Percentiles rank a stretch among this genome's conserved stretches.
Conservation (phyloP, 495 filamentous ascomycete species). For the Podospora tetraspora region DNA sequence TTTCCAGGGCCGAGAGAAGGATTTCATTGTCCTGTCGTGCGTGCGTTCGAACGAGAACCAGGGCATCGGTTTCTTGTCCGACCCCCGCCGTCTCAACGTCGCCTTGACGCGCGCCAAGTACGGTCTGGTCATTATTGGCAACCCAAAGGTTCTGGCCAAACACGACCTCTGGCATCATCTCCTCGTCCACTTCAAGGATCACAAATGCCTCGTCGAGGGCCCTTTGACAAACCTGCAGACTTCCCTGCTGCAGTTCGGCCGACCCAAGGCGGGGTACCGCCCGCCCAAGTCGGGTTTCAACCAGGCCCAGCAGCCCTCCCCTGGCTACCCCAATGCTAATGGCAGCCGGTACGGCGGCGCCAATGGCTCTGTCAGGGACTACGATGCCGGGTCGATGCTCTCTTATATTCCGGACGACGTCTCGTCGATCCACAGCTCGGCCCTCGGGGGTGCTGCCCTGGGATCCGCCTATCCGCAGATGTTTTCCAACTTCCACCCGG, state of each 20-base stretch:
- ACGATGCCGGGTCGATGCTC: conserved; percentile 81
- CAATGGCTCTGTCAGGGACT: conserved; percentile 60
- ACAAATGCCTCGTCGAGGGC: conserved; percentile 91
- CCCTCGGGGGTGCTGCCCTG: conserved; percentile 75
- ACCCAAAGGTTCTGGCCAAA: conserved; percentile 96
- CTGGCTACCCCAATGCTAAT: conserved; percentile 53
- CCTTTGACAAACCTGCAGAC: conserved; percentile 94
- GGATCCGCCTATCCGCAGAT: conserved; percentile 82
- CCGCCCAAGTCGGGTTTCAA: conserved; percentile 61
- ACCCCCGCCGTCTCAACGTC: conserved; percentile 98
- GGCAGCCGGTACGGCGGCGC: conserved; percentile 36
- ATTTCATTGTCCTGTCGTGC: conserved; percentile 97
- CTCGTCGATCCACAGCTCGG: conserved; percentile 89
- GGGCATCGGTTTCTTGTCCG: conserved; percentile 97
- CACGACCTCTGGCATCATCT: conserved; percentile 98
- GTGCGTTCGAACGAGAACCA: conserved; percentile 99
- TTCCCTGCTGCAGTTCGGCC: conserved; percentile 89
- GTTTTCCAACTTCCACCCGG: conserved; percentile 85
- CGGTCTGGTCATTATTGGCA: conserved; percentile 91
- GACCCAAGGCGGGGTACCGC: conserved; percentile 86
- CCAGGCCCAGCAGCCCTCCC: conserved; percentile 61
- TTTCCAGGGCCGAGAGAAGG: conserved; percentile 98
- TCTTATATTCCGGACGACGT: conserved; percentile 97
- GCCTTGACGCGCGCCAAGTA: conserved; percentile 96
- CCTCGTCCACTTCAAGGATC: conserved; percentile 94